Evolutionary conservation across 176 grass and related monocot genomes (phyloP), one percentile per base, ranked within the genome.

Genomic region (Phoenix roebelenii): DNA sequence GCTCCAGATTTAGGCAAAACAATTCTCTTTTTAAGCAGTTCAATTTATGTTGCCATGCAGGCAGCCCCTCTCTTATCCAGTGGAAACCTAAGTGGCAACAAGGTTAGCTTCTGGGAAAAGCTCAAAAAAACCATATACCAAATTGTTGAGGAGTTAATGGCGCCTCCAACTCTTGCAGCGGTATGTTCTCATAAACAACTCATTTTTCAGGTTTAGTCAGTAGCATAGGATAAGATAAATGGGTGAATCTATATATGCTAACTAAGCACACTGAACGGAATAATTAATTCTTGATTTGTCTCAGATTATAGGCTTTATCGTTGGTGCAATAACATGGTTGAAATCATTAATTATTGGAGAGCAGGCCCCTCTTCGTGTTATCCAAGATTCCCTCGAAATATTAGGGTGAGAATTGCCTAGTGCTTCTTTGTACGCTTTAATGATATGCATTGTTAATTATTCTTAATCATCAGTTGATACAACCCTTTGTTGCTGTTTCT

Each of bases 161-260:
- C 77, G 50, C 91, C 91, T 50, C 86, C 91, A 22, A 96, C 91
- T 6, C 65, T 90, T 65, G 81, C 83, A 12, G 83, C 91, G 0
- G 91, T 96, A 80, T 4, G 55, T 69, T 51, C 12, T 49, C 54
- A 16, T 18, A 1, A 12, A 49, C 49, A 60, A 6, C 14, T 28
- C 22, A 7, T 7, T 18, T 55, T 22, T 32, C 29, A 35, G 3
- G 1, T 58, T 12, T 35, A 48, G 17, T 24, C 32, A 23, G 22
- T 65, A 14, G 35, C 9, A 44, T 44, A 44, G 35, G 6, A 44
- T 44, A 14, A 44, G 35, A 12, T 1, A 44, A 44, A 44, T 14
- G 1, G 9, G 35, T 44, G 35, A 44, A 44, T 44, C 35, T 44
- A 44, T 44, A 14, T 44, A 44, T 44, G 35, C 10, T 44, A 44